Conservation (phyloP, 208 protist genomes). For the Trichomonas vaginalis region DNA sequence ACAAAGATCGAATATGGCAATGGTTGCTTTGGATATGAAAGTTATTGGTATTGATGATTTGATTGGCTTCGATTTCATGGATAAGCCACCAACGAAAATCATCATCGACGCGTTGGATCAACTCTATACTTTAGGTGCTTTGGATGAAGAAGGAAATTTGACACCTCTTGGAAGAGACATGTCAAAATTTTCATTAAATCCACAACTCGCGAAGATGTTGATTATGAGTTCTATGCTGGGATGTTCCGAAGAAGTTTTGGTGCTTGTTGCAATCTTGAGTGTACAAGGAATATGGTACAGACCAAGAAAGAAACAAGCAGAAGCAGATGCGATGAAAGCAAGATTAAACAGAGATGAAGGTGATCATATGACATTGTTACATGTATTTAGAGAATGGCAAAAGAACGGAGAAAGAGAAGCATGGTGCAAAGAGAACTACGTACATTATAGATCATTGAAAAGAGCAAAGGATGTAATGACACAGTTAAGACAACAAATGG, state of each 20-base stretch:
- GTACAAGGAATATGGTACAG: constrained; percentile 60
- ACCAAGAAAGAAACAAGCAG: constrained; percentile 54
- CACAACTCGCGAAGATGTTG: constrained; percentile 78
- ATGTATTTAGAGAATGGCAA: constrained; percentile 71
- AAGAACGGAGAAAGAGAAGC: constrained; percentile 57
- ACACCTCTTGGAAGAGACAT: constrained; percentile 66
- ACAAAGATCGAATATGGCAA: constrained; percentile 71
- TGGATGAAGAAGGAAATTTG: constrained; percentile 76
- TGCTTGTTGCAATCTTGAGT: constrained; percentile 78
- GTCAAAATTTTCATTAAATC: constrained; percentile 91
- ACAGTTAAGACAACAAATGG: constrained; percentile 77
- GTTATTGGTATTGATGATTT: constrained; percentile 87
- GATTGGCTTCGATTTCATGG: constrained; percentile 85
- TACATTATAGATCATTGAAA: constrained; percentile 77
- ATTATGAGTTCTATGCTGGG: constrained; percentile 70
- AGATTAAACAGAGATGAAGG: constrained; percentile 79
- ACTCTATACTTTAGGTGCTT: constrained; percentile 75
- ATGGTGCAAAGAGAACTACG: constrained; percentile 88
- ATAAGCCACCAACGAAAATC: constrained; percentile 59
- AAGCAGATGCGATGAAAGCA: constrained; percentile 78
- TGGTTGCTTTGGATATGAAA: constrained; percentile 81
- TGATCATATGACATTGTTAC: constrained; percentile 85
- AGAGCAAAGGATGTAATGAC: constrained; percentile 80
- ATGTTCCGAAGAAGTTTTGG: constrained; percentile 70
- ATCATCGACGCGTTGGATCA: constrained; percentile 31